Base-by-base conservation (phyloP, 2,329 filamentous ascomycete genomes). In the Colletotrichum agaves region DNA sequence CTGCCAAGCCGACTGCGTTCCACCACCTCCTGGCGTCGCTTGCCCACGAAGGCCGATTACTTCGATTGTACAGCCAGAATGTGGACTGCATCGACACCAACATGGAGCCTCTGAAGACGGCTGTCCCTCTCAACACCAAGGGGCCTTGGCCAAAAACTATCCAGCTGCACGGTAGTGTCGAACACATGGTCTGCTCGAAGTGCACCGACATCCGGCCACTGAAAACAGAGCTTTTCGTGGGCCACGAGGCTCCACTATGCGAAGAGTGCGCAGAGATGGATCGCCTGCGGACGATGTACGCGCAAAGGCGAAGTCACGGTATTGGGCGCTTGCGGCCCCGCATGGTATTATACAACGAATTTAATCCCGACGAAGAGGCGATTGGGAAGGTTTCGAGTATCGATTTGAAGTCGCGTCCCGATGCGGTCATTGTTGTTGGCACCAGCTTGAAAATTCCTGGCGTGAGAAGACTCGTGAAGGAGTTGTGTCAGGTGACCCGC, bases 141-240 rank as follows among this genome's bases (percentile, higher is more conserved):
- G 94, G 90, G 0, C 94, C 94, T 15, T 99, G 96, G 96, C 96
- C 96, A 3, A 90, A 89, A 71, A 97, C 96, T 0, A 89, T 99
- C 69, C 96, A 98, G 78, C 86, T 99, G 8, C 96, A 99, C 74
- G 96, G 96, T 41, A 94, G 95, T 17, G 85, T 99, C 39, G 90
- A 94, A 74, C 96, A 97, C 78, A 98, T 98, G 95, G 92, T 97
- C 15, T 99, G 96, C 80, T 93, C 93, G 49, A 98, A 98, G 78
- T 99, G 96, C 78, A 88, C 89, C 72, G 84, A 91, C 67, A 84
- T 97, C 8, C 87, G 88, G 49, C 86, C 91, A 58, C 94, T 99
- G 74, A 85, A 97, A 71, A 86, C 90, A 8, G 87, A 89, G 7
- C 83, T 97, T 47, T 99, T 99, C 77, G 87, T 93, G 62, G 93